phyloP scores from a whole-genome alignment of 768 basidiomycete genomes.

The Suillus subluteus region DNA sequence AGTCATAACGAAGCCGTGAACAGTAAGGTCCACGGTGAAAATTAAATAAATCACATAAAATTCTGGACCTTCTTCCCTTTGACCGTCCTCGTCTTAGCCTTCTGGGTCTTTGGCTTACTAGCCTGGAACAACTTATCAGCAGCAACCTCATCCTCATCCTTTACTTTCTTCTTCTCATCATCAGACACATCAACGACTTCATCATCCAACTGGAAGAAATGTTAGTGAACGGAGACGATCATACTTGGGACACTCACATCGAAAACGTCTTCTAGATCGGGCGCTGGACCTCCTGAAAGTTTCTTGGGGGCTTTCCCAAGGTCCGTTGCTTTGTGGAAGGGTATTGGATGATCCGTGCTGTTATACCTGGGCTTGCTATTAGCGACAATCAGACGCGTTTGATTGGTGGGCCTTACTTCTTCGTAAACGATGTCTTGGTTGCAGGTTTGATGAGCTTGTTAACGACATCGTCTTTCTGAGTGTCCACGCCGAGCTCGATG shows the following conservation, averaged over 20 bases:
- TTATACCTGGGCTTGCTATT: slow-evolving; percentile 71
- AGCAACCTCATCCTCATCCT: slow-evolving; percentile 48
- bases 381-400: not conserved
- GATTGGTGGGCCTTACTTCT: slow-evolving; percentile 56
- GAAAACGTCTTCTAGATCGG: slow-evolving; percentile 92
- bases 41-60: slow-evolving; percentile 11
- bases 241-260: slow-evolving; percentile 53
- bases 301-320: slow-evolving; percentile 83
- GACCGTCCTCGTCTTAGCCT: slow-evolving; percentile 21
- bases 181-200: slow-evolving; percentile 50
- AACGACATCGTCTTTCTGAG: slow-evolving; percentile 71
- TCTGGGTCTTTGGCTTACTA: slow-evolving; percentile 46
- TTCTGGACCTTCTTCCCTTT: slow-evolving; percentile 23
- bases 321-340: slow-evolving; percentile 89
- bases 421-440: slow-evolving; percentile 85
- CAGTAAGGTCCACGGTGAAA: too few species aligned
- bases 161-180: slow-evolving; percentile 42
- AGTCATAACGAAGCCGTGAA: too few species aligned
- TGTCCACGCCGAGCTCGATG: slow-evolving; percentile 89
- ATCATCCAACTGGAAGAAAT: slow-evolving; percentile 44
- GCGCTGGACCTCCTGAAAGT: slow-evolving; percentile 70
- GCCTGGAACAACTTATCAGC: slow-evolving; percentile 66
- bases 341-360: slow-evolving; percentile 84
- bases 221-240: not conserved
- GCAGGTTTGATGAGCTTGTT: slow-evolving; percentile 83